Percentiles rank a stretch among this genome's conserved stretches.
phyloP scores from a whole-genome alignment of 306 rosid genomes.

The Hippophae rhamnoides region DNA sequence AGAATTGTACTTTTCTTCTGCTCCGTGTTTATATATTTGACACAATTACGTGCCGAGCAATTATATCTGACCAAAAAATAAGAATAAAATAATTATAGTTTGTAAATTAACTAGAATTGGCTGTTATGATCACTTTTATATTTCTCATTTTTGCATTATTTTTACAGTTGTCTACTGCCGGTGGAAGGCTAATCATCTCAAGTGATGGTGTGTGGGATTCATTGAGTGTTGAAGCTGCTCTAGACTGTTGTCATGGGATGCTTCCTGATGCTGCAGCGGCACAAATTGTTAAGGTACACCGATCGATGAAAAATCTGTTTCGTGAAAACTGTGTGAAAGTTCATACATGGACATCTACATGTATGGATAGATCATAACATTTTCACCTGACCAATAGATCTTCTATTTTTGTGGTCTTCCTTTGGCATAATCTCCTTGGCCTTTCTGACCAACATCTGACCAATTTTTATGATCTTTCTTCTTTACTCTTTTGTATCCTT shows the following conservation, averaged over 20 bases:
- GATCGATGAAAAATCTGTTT: slow-evolving; percentile 9
- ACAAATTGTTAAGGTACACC: slow-evolving; percentile 76
- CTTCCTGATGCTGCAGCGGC: slow-evolving; percentile 72
- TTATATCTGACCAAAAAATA: too few species aligned
- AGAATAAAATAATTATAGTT: too few species aligned
- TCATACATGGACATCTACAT: background rate
- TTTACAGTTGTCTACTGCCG: slow-evolving; percentile 74
- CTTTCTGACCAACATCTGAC: too few species aligned
- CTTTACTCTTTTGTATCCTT: slow-evolving; percentile 9
- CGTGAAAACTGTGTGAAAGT: slow-evolving; percentile 10
- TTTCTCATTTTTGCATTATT: too few species aligned
- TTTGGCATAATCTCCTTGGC: too few species aligned
- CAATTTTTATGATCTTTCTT: too few species aligned
- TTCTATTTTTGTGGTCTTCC: too few species aligned
- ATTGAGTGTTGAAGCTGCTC: slow-evolving; percentile 64
- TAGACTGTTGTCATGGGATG: slow-evolving; percentile 88
- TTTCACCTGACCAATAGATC: background rate
- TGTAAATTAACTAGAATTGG: too few species aligned
- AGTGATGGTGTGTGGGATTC: slow-evolving; percentile 99
- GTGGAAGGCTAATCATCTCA: slow-evolving; percentile 90
- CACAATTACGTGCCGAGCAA: too few species aligned
- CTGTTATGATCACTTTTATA: too few species aligned
- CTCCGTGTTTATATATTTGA: too few species aligned
- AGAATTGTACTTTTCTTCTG: too few species aligned
- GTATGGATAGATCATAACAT: slow-evolving; percentile 4